Conservation (phyloP, 2,329 filamentous ascomycete genomes). For the Drechslerella dactyloides region DNA sequence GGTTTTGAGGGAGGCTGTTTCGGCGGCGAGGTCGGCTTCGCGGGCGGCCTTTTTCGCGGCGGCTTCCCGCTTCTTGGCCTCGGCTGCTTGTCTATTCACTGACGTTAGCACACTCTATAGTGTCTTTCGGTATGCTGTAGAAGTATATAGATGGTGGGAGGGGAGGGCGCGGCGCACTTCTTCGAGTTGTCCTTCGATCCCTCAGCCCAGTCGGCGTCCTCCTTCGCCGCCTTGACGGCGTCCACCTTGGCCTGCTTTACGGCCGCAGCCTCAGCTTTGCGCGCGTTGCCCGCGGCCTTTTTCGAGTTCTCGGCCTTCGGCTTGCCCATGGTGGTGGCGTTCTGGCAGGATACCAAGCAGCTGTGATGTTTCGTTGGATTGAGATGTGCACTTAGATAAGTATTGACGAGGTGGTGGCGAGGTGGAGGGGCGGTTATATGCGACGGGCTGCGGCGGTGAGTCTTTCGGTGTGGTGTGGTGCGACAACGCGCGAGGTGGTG, state of each 20-base stretch:
- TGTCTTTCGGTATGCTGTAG: not conserved
- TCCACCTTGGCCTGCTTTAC: conserved; percentile 60
- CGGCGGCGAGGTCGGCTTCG: conserved; percentile 79
- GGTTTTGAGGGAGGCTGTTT: conserved; percentile 77
- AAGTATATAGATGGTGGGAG: conserved; percentile 23
- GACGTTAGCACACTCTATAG: not conserved
- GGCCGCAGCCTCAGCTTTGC: conserved; percentile 76
- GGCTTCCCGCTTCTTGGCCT: conserved; percentile 79
- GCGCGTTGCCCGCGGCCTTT: conserved; percentile 85
- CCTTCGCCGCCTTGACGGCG: conserved; percentile 65
- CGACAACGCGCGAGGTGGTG: too few relatives aligned
- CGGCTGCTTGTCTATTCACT: conserved; percentile 74
- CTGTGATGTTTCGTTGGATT: conserved; percentile 71
- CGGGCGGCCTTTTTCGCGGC: conserved; percentile 91
- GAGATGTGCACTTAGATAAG: too few relatives aligned
- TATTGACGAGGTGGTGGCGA: too few relatives aligned
- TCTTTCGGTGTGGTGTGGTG: too few relatives aligned
- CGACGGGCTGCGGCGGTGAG: not conserved
- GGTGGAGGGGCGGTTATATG: not conserved
- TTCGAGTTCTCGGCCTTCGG: conserved; percentile 68
- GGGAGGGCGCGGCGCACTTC: conserved; percentile 68
- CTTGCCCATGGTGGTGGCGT: conserved; percentile 69
- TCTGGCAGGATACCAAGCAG: too few relatives aligned
- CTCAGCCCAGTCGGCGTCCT: conserved; percentile 80
- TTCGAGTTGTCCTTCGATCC: conserved; percentile 84